A percentile compares a stretch with the other conserved stretches of the same genome.
Evolutionary conservation across 306 rosid species (phyloP).

Genomic region (Urtica urens): DNA sequence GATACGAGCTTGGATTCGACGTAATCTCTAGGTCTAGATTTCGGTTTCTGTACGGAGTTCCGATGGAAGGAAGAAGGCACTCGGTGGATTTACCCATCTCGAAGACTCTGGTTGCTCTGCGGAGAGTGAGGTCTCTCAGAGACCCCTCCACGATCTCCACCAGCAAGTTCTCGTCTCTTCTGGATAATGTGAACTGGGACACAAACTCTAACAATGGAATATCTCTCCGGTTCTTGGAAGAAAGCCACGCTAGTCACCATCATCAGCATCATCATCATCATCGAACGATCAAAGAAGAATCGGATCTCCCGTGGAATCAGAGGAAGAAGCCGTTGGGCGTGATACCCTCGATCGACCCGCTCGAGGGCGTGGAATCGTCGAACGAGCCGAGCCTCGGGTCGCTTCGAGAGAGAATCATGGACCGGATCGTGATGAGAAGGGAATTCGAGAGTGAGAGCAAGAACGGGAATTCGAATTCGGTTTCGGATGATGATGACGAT

Average conservation of each 20-base stretch:
- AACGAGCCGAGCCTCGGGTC: conserved; percentile 14
- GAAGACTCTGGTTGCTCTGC: conserved; percentile 54
- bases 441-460: conserved; percentile 14
- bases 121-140: conserved; percentile 84
- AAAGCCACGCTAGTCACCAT: background rate
- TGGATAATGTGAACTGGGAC: conserved; percentile 76
- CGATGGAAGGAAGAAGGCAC: conserved; percentile 74
- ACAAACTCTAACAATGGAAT: conserved; percentile 37
- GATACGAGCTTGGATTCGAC: conserved; percentile 8
- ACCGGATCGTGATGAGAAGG: conserved; percentile 15
- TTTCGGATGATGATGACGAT: conserved; percentile 27
- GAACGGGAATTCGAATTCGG: conserved; percentile 23
- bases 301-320: no score
- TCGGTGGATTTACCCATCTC: conserved; percentile 82
- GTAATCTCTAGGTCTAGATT: background rate
- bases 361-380: conserved; percentile 32
- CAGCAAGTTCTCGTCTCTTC: conserved; percentile 41
- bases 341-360: conserved; percentile 21
- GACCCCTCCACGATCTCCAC: conserved; percentile 74
- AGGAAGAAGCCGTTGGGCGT: conserved; percentile 23
- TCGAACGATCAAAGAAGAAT: conserved; percentile 7
- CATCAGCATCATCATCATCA: no score
- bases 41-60: background rate
- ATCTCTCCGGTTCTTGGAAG: conserved; percentile 36
- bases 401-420: conserved; percentile 27